Evolutionary conservation across 2,329 filamentous ascomycete species (phyloP), one percentile per base, ranked within the genome.

Genomic region (Ascosphaera aggregata): DNA sequence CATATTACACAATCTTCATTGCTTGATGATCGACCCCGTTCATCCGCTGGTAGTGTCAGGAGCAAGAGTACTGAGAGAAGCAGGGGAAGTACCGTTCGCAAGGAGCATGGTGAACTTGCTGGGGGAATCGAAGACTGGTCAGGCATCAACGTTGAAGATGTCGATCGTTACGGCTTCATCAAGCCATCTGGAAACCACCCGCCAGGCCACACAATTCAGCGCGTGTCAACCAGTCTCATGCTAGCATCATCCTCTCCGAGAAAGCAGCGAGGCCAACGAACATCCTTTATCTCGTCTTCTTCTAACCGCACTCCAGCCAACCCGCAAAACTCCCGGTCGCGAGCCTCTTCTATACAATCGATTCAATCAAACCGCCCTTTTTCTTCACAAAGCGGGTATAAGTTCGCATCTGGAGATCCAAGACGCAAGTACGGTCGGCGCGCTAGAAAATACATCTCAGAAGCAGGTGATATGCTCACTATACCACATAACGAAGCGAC

Each of bases 121-220:
- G 72, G 72, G 5, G 72, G 72, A 2, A 64, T 74, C 37, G 72
- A 76, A 45, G 71, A 76, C 46, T 76, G 71, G 71, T 62, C 69
- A 43, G 64, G 75, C 50, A 55, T 76, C 9, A 59, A 66, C 15
- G 66, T 61, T 4, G 65, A 58, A 11, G 65, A 73, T 43, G 69
- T 76, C 2, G 72, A 76, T 51, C 62, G 72, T 42, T 76, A 76
- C 49, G 72, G 72, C 8, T 76, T 76, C 54, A 76, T 76, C 43
- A 51, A 65, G 11, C 59, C 61, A 51, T 44, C 48, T 4, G 49
- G 55, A 8, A 44, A 47, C 15, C 49, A 49, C 8, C 55, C 57
- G 7, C 58, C 53, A 19, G 30, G 30, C 30, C 54, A 56, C 41
- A 54, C 55, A 3, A 57, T 74, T 18, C 69, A 72, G 45, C 61